Evolutionary conservation across 192 early-diverging fungal genomes (phyloP).

Genomic region (Fimicolochytrium jonesii): DNA sequence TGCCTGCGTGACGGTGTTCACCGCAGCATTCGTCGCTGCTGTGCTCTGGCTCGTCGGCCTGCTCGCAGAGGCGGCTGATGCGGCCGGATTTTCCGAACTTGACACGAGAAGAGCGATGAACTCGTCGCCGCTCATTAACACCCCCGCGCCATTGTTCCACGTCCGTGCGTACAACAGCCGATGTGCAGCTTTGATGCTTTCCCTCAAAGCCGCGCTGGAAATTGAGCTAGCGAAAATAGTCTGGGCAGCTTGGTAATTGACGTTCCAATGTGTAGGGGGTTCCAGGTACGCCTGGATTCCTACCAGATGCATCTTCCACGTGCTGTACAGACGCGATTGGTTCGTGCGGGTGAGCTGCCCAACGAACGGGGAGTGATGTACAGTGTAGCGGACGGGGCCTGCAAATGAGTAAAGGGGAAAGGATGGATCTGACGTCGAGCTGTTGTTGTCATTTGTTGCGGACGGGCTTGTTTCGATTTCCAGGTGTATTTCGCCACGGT

Average conservation of each 20-base stretch:
- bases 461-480: not conserved
- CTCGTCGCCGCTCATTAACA: not conserved
- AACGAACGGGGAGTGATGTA: constrained; percentile 17
- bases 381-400: constrained; percentile 10
- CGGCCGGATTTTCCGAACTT: not conserved
- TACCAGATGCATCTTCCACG: constrained; percentile 17
- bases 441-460: too few species aligned
- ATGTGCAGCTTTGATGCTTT: constrained; percentile 13
- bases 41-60: not conserved
- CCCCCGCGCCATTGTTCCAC: not conserved
- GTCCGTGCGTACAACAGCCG: constrained; percentile 9
- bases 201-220: not conserved
- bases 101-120: not conserved
- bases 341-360: constrained; percentile 4
- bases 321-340: constrained; percentile 5
- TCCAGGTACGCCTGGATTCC: not conserved
- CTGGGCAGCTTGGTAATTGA: constrained; percentile 7
- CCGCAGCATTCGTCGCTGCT: too few species aligned
- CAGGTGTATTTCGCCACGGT: not conserved
- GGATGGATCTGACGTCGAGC: not conserved
- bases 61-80: too few species aligned
- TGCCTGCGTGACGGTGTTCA: too few species aligned
- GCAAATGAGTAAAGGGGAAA: constrained; percentile 10
- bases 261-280: constrained; percentile 5
- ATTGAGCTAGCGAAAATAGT: constrained; percentile 6